Conservation (phyloP, 1,284 basidiomycete species). For the Thelephora terrestris region DNA sequence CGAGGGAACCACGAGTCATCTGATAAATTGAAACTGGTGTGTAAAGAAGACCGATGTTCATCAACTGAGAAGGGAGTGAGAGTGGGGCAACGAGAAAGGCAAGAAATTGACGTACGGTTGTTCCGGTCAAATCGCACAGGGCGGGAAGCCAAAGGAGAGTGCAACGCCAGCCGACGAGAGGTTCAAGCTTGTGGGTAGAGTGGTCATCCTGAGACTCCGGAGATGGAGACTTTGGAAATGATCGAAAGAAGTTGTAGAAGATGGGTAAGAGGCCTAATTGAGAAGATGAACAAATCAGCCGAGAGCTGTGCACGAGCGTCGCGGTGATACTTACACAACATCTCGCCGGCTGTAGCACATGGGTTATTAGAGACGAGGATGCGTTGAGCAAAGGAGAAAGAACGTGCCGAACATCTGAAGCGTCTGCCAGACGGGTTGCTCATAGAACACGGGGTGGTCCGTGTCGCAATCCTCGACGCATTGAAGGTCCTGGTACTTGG, state of each 20-base stretch:
- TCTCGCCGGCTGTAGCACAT: constrained; percentile 66
- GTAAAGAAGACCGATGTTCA: constrained; percentile 93
- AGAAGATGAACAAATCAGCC: constrained; percentile 13
- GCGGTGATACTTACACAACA: constrained; percentile 62
- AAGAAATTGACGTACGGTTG: constrained; percentile 48
- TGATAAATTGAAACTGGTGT: constrained; percentile 97
- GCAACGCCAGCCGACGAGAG: constrained; percentile 57
- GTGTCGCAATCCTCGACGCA: constrained; percentile 85
- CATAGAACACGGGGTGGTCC: constrained; percentile 62
- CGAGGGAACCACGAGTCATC: constrained; percentile 95
- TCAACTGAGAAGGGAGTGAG: constrained; percentile 42
- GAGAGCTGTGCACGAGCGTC: constrained; percentile 9
- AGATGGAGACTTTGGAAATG: constrained; percentile 36
- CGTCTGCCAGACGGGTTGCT: constrained; percentile 91
- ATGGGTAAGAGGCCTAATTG: constrained; percentile 72
- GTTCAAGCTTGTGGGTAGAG: constrained; percentile 24
- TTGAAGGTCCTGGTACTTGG: constrained; percentile 87
- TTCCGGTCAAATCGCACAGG: constrained; percentile 78
- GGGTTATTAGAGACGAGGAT: constrained; percentile 13
- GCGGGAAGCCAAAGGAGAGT: constrained; percentile 84
- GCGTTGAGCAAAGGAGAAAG: constrained; percentile 10
- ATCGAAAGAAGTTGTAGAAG: constrained; percentile 53
- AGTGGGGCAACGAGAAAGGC: constrained; percentile 5
- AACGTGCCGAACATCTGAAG: constrained; percentile 85
- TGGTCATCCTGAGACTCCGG: constrained; percentile 35